Evolutionary conservation across 2,329 filamentous ascomycete genomes (phyloP).

Genomic region (Penicillium janthinellum): DNA sequence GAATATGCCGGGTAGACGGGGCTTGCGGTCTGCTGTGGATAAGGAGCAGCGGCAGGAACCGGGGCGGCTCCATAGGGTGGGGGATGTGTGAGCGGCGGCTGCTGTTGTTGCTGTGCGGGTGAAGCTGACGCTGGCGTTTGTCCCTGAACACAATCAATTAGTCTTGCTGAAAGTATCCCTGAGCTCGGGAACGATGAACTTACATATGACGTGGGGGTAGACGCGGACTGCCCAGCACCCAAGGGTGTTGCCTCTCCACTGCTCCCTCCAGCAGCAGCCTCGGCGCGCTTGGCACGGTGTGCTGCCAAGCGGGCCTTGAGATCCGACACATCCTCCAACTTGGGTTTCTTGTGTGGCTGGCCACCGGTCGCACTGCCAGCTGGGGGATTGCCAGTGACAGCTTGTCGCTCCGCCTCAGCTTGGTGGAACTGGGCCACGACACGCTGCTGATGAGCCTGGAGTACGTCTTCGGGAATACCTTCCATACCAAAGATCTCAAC

Average conservation of each 20-base stretch:
- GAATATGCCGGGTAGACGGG: slow-evolving; percentile 40
- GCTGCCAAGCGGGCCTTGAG: slow-evolving; percentile 79
- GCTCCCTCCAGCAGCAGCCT: slow-evolving; percentile 58
- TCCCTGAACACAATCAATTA: slow-evolving; percentile 29
- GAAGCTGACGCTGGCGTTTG: slow-evolving; percentile 28
- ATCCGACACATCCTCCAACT: slow-evolving; percentile 74
- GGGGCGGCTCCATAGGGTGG: slow-evolving; percentile 46
- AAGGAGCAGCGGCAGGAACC: slow-evolving; percentile 24
- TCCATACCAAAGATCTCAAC: slow-evolving; percentile 99
- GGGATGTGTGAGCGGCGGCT: slow-evolving; percentile 41
- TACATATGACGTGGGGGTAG: slow-evolving; percentile 61
- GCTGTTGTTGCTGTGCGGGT: slow-evolving; percentile 31
- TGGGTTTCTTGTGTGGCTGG: slow-evolving; percentile 60
- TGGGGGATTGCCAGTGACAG: slow-evolving; percentile 79
- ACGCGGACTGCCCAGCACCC: slow-evolving; percentile 50
- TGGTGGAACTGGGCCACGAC: slow-evolving; percentile 85
- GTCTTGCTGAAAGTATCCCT: background rate
- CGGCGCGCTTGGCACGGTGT: slow-evolving; percentile 68
- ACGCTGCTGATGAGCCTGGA: slow-evolving; percentile 80
- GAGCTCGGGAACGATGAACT: slow-evolving; percentile 40
- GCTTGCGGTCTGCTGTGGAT: slow-evolving; percentile 48
- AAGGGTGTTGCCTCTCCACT: slow-evolving; percentile 62
- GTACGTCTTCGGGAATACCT: slow-evolving; percentile 84
- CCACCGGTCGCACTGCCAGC: slow-evolving; percentile 59
- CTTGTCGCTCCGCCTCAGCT: slow-evolving; percentile 78